A percentile compares a stretch with the other conserved stretches of the same genome.
Conservation (phyloP, 176 grass and related monocot genomes). For the Stipa capillata region DNA sequence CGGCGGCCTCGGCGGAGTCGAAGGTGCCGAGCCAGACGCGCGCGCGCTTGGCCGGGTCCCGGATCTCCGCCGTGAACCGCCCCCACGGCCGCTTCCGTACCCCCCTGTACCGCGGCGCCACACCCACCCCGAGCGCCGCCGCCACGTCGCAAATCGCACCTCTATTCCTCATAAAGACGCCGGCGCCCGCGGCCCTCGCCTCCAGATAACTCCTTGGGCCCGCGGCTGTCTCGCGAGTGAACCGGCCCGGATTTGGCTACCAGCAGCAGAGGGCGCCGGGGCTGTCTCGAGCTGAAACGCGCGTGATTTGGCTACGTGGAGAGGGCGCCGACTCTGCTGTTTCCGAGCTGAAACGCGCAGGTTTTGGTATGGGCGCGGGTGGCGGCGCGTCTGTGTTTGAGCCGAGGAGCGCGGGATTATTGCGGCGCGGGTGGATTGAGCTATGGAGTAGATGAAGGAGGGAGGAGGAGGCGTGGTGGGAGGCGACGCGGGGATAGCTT, state of each 20-base stretch:
- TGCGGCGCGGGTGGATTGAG: too few relatives aligned
- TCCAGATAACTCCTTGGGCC: too few relatives aligned
- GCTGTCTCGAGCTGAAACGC: not conserved
- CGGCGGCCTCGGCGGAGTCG: constrained; percentile 66
- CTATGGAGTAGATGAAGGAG: too few relatives aligned
- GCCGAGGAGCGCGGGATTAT: not conserved
- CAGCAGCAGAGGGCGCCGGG: not conserved
- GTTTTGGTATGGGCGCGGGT: not conserved
- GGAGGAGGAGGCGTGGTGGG: not conserved
- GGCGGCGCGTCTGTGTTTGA: not conserved
- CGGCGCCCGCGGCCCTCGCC: not conserved
- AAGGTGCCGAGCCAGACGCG: constrained; percentile 55
- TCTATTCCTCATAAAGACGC: not conserved
- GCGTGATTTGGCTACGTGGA: not conserved
- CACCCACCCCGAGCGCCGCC: constrained; percentile 12
- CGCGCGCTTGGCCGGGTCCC: constrained; percentile 58
- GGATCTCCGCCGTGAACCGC: constrained; percentile 79
- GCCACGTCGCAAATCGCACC: not conserved
- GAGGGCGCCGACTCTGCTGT: not conserved
- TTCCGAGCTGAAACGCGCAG: not conserved
- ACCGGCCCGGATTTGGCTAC: too few relatives aligned
- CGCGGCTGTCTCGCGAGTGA: too few relatives aligned
- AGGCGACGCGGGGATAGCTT: not conserved
- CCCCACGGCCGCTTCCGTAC: constrained; percentile 91
- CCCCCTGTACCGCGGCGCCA: constrained; percentile 38